Evolutionary conservation across 2,329 filamentous ascomycete species (phyloP), one percentile per base, ranked within the genome.

Genomic region (Colletotrichum gigasporum): DNA sequence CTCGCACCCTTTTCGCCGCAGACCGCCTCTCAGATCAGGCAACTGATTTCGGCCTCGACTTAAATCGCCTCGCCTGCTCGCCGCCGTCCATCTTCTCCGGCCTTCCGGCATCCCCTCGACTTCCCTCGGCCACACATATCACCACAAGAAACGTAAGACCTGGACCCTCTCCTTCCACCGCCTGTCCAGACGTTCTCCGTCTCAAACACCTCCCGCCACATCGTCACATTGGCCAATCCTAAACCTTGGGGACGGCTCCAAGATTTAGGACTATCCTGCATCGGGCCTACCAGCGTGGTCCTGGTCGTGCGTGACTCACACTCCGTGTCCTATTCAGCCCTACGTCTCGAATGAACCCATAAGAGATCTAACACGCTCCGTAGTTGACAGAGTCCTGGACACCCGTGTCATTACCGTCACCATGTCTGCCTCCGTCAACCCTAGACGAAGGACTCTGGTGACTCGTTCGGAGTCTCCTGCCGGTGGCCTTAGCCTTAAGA

Each of bases 401-500:
- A 72, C 69, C 67, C 69, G 71, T 71, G 69, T 68, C 65, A 62
- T 65, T 42, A 41, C 65, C 45, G 53, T 58, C 55, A 78, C 74
- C 76, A 84, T 84, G 82, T 80, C 82, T 61, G 58, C 64, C 63
- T 78, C 76, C 74, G 75, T 78, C 72, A 81, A 83, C 74, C 81
- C 81, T 74, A 77, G 77, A 71, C 78, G 81, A 75, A 80, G 81
- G 75, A 76, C 79, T 71, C 75, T 76, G 75, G 76, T 78, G 73
- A 78, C 78, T 78, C 76, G 76, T 68, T 70, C 72, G 66, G 75
- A 70, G 63, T 72, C 70, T 67, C 78, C 75, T 73, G 73, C 74
- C 70, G 72, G 78, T 75, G 78, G 73, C 70, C 72, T 84, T 70
- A 77, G 74, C 67, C 76, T 85, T 79, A 85, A 85, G 76, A 85